Conservation (phyloP, 768 basidiomycete genomes). For the Ramaria rubella region DNA sequence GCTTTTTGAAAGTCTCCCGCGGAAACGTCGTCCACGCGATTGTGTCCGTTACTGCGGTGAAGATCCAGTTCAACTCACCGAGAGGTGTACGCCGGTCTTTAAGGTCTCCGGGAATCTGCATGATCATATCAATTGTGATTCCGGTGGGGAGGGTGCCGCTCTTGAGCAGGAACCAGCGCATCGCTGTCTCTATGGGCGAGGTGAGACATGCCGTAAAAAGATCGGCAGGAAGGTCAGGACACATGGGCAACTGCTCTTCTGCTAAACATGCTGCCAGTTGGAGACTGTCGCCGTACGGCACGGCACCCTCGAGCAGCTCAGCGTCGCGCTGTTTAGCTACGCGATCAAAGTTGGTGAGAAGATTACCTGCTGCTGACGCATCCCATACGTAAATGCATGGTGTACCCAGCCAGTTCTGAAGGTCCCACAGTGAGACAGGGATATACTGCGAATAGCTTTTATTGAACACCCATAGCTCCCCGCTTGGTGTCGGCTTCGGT, state of each 20-base stretch:
- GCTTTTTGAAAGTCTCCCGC: slow-evolving; percentile 83
- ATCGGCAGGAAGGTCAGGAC: slow-evolving; percentile 95
- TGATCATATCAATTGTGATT: slow-evolving; percentile 82
- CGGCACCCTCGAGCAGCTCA: slow-evolving; percentile 53
- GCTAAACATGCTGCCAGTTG: slow-evolving; percentile 93
- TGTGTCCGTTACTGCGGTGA: slow-evolving; percentile 97
- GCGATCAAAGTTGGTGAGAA: slow-evolving; percentile 81
- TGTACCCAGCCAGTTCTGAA: slow-evolving; percentile 89
- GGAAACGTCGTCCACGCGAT: slow-evolving; percentile 99
- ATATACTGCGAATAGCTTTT: slow-evolving; percentile 97
- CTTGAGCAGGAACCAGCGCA: slow-evolving; percentile 85
- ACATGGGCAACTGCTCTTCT: slow-evolving; percentile 87
- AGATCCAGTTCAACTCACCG: slow-evolving; percentile 99
- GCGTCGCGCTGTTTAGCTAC: slow-evolving; percentile 72
- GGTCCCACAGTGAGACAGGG: slow-evolving; percentile 87
- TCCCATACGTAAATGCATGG: slow-evolving; percentile 99
- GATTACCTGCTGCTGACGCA: slow-evolving; percentile 94
- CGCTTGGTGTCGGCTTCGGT: slow-evolving; percentile 89
- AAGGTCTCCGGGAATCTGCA: slow-evolving; percentile 92
- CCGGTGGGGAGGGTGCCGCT: slow-evolving; percentile 79
- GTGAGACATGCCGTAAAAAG: slow-evolving; percentile 97
- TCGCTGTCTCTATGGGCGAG: slow-evolving; percentile 95
- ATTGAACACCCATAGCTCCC: slow-evolving; percentile 99
- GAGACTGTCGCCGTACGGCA: slow-evolving; percentile 79
- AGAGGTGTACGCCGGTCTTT: slow-evolving; percentile 94